phyloP scores from a whole-genome alignment of 169 alveolate genomes.

The Plasmodium falciparum region DNA sequence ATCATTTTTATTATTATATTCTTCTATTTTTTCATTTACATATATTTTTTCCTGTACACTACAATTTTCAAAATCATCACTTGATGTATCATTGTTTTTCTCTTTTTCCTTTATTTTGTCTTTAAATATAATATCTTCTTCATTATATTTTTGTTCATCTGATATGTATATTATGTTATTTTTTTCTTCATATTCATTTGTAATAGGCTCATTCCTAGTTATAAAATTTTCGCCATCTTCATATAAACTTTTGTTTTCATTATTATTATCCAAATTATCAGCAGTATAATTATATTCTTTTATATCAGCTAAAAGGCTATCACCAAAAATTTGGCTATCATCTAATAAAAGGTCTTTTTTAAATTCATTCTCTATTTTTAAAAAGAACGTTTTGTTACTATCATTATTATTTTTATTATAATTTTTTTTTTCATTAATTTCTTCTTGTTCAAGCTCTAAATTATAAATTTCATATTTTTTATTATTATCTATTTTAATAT shows the following conservation, averaged over 20 bases:
- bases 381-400: not conserved
- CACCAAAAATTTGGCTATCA: conserved; percentile 60
- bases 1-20: not conserved
- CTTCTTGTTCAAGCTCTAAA: not conserved
- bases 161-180: not conserved
- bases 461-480: not conserved
- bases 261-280: not conserved
- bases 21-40: not conserved
- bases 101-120: not conserved
- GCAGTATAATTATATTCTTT: not conserved
- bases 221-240: not conserved
- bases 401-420: not conserved
- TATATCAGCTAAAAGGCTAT: conserved; percentile 2
- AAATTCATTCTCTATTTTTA: conserved; percentile 35
- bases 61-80: conserved; percentile 67
- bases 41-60: conserved; percentile 37
- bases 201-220: not conserved
- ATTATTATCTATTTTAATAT: not conserved
- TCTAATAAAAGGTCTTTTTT: conserved; percentile 38
- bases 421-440: not conserved
- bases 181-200: not conserved
- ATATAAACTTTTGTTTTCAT: not conserved
- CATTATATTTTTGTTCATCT: not conserved
- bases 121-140: not conserved
- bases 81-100: not conserved